phyloP scores from a whole-genome alignment of 176 grass and related monocot genomes.

The Ananas comosus region DNA sequence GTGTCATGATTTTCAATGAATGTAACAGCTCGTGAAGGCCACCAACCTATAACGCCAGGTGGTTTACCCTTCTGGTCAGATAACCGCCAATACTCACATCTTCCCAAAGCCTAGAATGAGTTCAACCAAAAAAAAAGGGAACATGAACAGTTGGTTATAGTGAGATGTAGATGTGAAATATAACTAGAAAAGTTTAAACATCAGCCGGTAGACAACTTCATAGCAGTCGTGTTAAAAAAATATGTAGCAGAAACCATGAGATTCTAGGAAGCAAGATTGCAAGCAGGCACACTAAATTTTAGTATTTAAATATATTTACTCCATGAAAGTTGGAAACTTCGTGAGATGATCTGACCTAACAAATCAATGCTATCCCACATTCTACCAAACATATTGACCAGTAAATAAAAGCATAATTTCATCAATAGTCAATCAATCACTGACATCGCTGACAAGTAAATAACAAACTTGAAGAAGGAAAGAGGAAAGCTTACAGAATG shows the following conservation, averaged over 20 bases:
- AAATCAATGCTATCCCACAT: not conserved
- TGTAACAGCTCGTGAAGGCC: conserved; percentile 93
- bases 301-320: no score
- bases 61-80: conserved; percentile 79
- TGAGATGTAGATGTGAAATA: no score
- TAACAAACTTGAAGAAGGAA: not conserved
- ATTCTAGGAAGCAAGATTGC: no score
- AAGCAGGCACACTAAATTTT: no score
- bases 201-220: no score
- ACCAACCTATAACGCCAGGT: conserved; percentile 89
- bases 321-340: no score
- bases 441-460: not conserved
- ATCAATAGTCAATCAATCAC: not conserved
- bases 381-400: not conserved
- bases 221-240: no score
- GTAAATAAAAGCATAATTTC: not conserved
- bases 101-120: conserved; percentile 64
- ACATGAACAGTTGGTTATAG: not conserved
- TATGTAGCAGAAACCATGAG: no score
- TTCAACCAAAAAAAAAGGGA: conserved; percentile 12
- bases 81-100: conserved; percentile 91
- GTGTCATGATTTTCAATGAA: conserved; percentile 99
- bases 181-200: no score
- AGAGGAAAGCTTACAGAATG: conserved; percentile 56
- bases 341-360: no score